A percentile compares a stretch with the other conserved stretches of the same genome.
These are phyloP conservation scores for Blastosporella zonata DNA, from an alignment of 1,284 basidiomycete species.

Conservation along the genomic window DNA sequence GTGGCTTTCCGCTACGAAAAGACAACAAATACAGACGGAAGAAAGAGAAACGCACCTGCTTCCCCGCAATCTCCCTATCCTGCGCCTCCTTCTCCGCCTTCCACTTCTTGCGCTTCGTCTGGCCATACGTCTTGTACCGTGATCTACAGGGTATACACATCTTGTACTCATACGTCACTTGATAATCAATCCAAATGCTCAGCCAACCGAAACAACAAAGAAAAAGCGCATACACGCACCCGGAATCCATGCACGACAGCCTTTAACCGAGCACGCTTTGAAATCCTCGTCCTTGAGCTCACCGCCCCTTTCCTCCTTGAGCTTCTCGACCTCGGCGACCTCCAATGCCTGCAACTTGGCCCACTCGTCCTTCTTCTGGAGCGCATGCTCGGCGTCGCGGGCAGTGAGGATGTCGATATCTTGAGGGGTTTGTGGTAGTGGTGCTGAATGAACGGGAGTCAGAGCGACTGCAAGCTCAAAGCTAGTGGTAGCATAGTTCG, in stretches of 20 bases:
- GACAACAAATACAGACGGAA: background rate
- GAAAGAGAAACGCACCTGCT: background rate
- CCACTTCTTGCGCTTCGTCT: conserved; percentile 53
- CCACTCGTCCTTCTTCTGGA: background rate
- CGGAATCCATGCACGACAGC: conserved; percentile 43
- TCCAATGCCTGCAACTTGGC: background rate
- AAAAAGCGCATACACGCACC: conserved; percentile 17
- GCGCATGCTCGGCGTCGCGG: no score
- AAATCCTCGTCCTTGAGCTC: conserved; percentile 7
- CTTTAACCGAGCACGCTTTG: conserved; percentile 51
- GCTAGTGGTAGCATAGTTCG: conserved; percentile 20
- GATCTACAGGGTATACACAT: conserved; percentile 54
- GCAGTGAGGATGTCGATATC: conserved; percentile 19
- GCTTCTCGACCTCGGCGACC: background rate
- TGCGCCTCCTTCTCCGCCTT: conserved; percentile 44
- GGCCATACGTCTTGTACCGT: conserved; percentile 50
- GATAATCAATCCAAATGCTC: background rate
- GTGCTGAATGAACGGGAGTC: no score
- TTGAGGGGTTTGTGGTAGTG: no score
- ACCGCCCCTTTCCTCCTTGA: background rate
- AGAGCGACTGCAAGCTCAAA: conserved; percentile 43
- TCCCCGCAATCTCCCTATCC: conserved; percentile 34
- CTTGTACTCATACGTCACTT: conserved; percentile 44
- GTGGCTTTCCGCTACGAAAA: no score
- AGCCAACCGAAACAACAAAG: background rate